These are phyloP conservation scores for Acanthamoeba triangularis DNA, from an alignment of 208 protist genomes.

Conservation along the genomic window DNA sequence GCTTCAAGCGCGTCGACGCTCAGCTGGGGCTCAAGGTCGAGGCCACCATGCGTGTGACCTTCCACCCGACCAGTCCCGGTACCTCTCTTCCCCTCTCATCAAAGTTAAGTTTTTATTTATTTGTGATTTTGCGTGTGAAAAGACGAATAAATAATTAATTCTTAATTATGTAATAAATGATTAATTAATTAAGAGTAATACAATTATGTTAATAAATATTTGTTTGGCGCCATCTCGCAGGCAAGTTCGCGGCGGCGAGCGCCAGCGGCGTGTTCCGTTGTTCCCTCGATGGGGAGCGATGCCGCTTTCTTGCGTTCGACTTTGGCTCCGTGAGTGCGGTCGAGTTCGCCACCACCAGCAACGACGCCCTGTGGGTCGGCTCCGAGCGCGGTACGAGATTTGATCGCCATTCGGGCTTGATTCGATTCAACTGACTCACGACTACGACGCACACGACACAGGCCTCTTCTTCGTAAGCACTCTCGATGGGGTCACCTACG, in stretches of 20 bases:
- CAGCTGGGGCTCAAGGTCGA: constrained; percentile 36
- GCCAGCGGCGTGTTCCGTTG: not conserved
- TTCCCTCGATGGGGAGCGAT: not conserved
- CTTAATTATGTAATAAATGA: too few species aligned
- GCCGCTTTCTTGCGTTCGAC: not conserved
- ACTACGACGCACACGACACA: too few species aligned
- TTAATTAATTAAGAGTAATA: too few species aligned
- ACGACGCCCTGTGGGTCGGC: constrained; percentile 15
- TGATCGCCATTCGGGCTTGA: too few species aligned
- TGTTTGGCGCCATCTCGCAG: too few species aligned
- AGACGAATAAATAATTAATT: too few species aligned
- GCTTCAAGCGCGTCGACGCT: not conserved
- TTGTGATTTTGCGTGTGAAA: too few species aligned
- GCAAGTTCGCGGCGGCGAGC: constrained; percentile 1
- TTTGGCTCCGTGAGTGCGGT: constrained; percentile 53
- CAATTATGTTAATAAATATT: too few species aligned
- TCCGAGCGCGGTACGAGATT: constrained; percentile 6
- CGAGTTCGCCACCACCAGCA: not conserved
- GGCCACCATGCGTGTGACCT: not conserved
- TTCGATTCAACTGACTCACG: too few species aligned
- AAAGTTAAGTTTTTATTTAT: too few species aligned
- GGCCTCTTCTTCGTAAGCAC: constrained; percentile 19
- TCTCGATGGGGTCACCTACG: not conserved
- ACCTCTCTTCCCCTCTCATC: too few species aligned
- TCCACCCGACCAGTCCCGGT: not conserved